A percentile compares a stretch with the other conserved stretches of the same genome.
Conservation (phyloP, 2,329 filamentous ascomycete genomes). For the Rugonectria rugulosa region DNA sequence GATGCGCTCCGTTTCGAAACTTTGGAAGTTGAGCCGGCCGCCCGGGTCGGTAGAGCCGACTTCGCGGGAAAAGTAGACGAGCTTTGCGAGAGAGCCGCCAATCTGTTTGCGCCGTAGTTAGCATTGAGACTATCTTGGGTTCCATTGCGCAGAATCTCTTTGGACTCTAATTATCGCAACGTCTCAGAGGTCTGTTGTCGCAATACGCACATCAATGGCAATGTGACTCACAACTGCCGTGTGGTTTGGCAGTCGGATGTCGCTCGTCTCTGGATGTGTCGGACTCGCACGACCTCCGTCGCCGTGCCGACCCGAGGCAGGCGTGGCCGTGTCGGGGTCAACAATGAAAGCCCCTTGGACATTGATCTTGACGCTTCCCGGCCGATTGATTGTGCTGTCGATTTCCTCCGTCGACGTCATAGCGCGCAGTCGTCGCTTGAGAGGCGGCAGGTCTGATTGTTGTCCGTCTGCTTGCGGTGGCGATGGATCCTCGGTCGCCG, state of each 20-base stretch:
- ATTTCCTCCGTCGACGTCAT: conserved; percentile 64
- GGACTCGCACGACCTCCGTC: conserved; percentile 56
- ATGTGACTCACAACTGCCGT: conserved; percentile 96
- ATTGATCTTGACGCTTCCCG: conserved; percentile 88
- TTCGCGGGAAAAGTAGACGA: conserved; percentile 96
- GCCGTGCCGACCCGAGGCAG: conserved; percentile 49
- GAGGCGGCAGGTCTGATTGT: conserved; percentile 19
- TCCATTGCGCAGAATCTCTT: too few species aligned
- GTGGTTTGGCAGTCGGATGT: conserved; percentile 96
- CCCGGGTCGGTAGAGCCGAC: conserved; percentile 80
- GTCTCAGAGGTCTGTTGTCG: too few species aligned
- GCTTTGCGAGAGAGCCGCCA: conserved; percentile 92
- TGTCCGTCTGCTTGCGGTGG: conserved; percentile 3
- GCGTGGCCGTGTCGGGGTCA: conserved; percentile 73
- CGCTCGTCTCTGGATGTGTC: conserved; percentile 76
- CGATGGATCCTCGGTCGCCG: conserved; percentile 16
- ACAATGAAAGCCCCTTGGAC: conserved; percentile 97
- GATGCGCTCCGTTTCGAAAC: conserved; percentile 94
- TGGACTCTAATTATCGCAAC: conserved; percentile 9
- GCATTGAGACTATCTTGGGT: too few species aligned
- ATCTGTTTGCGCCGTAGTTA: conserved; percentile 65
- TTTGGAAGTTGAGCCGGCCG: conserved; percentile 92
- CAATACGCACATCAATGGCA: conserved; percentile 82
- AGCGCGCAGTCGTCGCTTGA: conserved; percentile 39
- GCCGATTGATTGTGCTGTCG: conserved; percentile 67